Conservation (phyloP, 2,329 filamentous ascomycete species). For the Calonectria leucothoes region DNA sequence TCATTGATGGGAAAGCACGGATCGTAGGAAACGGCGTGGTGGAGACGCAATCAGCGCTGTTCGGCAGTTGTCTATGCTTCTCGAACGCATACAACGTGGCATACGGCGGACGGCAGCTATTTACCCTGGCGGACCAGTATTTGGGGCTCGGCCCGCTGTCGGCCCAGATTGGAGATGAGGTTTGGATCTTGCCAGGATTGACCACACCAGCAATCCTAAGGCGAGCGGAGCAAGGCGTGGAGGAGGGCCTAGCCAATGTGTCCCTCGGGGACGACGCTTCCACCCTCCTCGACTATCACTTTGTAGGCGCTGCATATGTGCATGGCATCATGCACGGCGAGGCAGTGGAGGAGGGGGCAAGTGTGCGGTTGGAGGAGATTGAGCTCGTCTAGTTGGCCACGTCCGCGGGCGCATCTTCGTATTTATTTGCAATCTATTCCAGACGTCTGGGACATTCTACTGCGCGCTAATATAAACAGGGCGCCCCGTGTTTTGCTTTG, state of each 20-base stretch:
- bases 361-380: conserved; percentile 16
- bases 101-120: conserved; percentile 38
- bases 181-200: conserved; percentile 38
- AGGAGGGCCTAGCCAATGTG: background rate
- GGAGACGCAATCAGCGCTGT: conserved; percentile 24
- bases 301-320: conserved; percentile 34
- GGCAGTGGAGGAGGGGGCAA: conserved; percentile 8
- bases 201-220: conserved; percentile 32
- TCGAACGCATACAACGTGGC: conserved; percentile 27
- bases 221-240: background rate
- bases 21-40: conserved; percentile 33
- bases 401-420: background rate
- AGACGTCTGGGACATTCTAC: background rate
- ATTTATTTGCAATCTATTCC: background rate
- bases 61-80: conserved; percentile 31
- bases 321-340: conserved; percentile 39
- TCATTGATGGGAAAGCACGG: conserved; percentile 28
- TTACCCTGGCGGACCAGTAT: conserved; percentile 28
- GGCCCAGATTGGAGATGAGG: conserved; percentile 33
- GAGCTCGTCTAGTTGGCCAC: conserved; percentile 19
- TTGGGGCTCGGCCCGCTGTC: conserved; percentile 35
- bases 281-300: conserved; percentile 18
- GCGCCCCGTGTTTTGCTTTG: background rate
- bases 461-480: background rate
- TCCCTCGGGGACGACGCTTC: background rate